Conservation (phyloP, 176 grass and related monocot genomes). For the Cenchrus purpureus region DNA sequence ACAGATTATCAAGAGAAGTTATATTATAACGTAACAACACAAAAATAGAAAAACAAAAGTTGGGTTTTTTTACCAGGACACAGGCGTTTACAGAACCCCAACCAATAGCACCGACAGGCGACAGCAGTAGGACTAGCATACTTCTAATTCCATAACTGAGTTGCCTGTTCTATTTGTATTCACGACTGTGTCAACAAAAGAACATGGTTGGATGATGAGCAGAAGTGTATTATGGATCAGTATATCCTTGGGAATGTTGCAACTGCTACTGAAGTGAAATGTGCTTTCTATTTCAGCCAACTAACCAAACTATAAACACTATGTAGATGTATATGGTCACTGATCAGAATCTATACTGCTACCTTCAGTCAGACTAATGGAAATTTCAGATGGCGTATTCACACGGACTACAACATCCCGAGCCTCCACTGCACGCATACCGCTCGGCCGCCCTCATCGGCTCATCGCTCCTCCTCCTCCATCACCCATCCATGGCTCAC, state of each 20-base stretch:
- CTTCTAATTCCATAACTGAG: conserved; percentile 68
- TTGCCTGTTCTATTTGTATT: conserved; percentile 85
- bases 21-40: background rate
- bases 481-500: too few relatives aligned
- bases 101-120: conserved; percentile 39
- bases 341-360: too few relatives aligned
- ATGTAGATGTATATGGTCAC: too few relatives aligned
- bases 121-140: conserved; percentile 68
- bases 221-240: conserved; percentile 20
- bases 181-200: conserved; percentile 60
- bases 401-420: too few relatives aligned
- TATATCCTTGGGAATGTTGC: conserved; percentile 5
- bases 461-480: too few relatives aligned
- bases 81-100: conserved; percentile 45
- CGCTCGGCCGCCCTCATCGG: too few relatives aligned
- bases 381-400: too few relatives aligned
- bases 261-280: conserved; percentile 8
- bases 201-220: conserved; percentile 25
- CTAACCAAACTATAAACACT: too few relatives aligned
- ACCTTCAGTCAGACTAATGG: too few relatives aligned
- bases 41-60: conserved; percentile 3
- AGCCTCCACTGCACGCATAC: too few relatives aligned
- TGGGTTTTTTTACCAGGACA: conserved; percentile 33
- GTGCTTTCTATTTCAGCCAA: conserved; percentile 86
- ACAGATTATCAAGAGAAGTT: conserved; percentile 4